These are phyloP conservation scores for Ceratobasidium theobromae DNA, from an alignment of 1,284 basidiomycete species.

Conservation along the genomic window DNA sequence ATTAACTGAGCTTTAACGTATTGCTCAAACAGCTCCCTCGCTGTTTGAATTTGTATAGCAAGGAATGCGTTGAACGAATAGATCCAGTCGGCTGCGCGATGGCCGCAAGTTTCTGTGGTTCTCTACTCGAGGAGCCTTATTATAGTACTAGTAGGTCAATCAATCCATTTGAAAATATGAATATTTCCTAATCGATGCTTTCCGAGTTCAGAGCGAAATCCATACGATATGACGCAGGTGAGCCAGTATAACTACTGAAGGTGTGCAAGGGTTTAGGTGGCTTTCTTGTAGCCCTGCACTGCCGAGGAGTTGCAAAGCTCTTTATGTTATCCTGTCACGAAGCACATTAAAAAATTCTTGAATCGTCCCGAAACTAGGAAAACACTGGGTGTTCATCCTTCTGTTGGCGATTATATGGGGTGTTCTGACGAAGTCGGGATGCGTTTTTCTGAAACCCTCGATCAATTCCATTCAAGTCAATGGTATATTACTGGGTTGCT, in stretches of 20 bases:
- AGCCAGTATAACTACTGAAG: neutral
- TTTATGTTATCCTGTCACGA: conserved; percentile 47
- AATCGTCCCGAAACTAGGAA: conserved; percentile 46
- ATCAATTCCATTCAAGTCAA: conserved; percentile 20
- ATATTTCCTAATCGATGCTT: no score
- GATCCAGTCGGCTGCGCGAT: conserved; percentile 21
- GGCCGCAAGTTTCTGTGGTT: conserved; percentile 15
- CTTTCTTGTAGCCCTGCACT: conserved; percentile 5
- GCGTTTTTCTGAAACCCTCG: conserved; percentile 36
- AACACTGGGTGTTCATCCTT: conserved; percentile 44
- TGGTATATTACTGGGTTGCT: conserved; percentile 49
- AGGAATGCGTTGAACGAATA: conserved; percentile 25
- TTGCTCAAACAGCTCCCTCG: neutral
- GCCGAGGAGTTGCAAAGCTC: conserved; percentile 2
- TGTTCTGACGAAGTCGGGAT: conserved; percentile 41
- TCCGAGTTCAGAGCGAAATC: conserved; percentile 4
- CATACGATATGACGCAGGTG: conserved; percentile 19
- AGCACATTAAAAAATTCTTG: conserved; percentile 46
- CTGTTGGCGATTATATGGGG: conserved; percentile 40
- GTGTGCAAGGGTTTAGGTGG: neutral
- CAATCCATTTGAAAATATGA: neutral
- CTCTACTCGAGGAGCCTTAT: neutral
- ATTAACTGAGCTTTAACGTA: neutral
- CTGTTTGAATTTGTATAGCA: conserved; percentile 2
- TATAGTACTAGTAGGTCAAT: neutral